A percentile compares a stretch with the other conserved stretches of the same genome.
These are phyloP conservation scores for Pisolithus albus DNA, from an alignment of 768 basidiomycete species.

Conservation along the genomic window DNA sequence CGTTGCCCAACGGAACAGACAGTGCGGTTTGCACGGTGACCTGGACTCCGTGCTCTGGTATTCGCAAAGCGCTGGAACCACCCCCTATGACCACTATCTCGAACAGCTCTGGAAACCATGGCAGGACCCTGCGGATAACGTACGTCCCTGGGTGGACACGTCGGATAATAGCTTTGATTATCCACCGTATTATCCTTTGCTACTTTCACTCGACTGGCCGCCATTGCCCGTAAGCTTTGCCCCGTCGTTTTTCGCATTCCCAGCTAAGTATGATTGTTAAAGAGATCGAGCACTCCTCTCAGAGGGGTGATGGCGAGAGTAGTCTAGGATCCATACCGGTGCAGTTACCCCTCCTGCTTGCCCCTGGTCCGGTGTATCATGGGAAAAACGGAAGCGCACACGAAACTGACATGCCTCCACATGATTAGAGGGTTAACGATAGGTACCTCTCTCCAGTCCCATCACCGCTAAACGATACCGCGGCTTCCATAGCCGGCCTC, in stretches of 20 bases:
- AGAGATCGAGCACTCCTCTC: constrained; percentile 15
- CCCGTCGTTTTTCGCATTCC: not conserved
- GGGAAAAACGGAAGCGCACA: constrained; percentile 13
- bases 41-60: not conserved
- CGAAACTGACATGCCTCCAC: constrained; percentile 9
- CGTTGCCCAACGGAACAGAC: constrained; percentile 12
- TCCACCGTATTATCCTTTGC: not conserved
- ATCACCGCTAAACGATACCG: constrained; percentile 22
- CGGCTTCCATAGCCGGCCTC: constrained; percentile 12
- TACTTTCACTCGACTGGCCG: not conserved
- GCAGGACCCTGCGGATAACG: not conserved
- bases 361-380: constrained; percentile 18
- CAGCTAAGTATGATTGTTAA: not conserved
- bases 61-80: not conserved
- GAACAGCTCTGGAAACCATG: not conserved
- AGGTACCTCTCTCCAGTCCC: constrained; percentile 28
- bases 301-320: constrained; percentile 11
- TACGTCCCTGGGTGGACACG: not conserved
- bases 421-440: constrained; percentile 28
- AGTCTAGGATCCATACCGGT: constrained; percentile 1
- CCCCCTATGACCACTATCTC: not conserved
- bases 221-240: not conserved
- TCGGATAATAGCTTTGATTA: not conserved
- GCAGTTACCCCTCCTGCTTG: constrained; percentile 15
- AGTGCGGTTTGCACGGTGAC: not conserved